These are phyloP conservation scores for Neurospora discreta DNA, from an alignment of 495 filamentous ascomycete species.

Conservation along the genomic window DNA sequence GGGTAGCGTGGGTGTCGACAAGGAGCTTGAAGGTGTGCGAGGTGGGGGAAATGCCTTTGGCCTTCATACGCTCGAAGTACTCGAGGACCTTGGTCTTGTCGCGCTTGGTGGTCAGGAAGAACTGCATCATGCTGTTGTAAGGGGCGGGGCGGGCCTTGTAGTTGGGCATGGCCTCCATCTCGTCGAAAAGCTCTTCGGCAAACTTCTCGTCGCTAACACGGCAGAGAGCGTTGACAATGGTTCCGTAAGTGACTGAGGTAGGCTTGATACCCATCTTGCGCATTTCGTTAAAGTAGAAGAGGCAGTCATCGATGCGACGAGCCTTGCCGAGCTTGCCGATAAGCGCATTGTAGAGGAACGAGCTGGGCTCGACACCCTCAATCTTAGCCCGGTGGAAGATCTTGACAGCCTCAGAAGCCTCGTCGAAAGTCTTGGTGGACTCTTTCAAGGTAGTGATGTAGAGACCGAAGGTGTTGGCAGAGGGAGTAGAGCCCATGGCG, in stretches of 20 bases:
- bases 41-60: slow-evolving; percentile 78
- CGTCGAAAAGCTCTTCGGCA: slow-evolving; percentile 94
- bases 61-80: slow-evolving; percentile 90
- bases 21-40: slow-evolving; percentile 96
- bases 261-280: slow-evolving; percentile 83
- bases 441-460: slow-evolving; percentile 98
- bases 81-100: slow-evolving; percentile 89
- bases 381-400: slow-evolving; percentile 88
- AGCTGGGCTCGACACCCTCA: slow-evolving; percentile 91
- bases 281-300: slow-evolving; percentile 98
- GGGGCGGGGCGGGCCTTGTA: slow-evolving; percentile 95
- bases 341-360: slow-evolving; percentile 95
- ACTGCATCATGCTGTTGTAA: slow-evolving; percentile 99
- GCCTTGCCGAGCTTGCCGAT: slow-evolving; percentile 98
- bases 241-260: slow-evolving; percentile 95
- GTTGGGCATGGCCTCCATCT: slow-evolving; percentile 98
- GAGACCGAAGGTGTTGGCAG: slow-evolving; percentile 93
- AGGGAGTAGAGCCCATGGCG: slow-evolving; percentile 76
- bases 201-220: slow-evolving; percentile 96
- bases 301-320: slow-evolving; percentile 91
- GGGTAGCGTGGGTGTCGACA: slow-evolving; percentile 87
- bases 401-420: slow-evolving; percentile 90
- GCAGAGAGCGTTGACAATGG: slow-evolving; percentile 93
- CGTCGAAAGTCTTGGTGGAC: slow-evolving; percentile 92
- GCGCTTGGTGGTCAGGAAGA: slow-evolving; percentile 94